These are phyloP conservation scores for Lecanicillium sp. DNA, from an alignment of 2,329 filamentous ascomycete species.

Conservation along the genomic window DNA sequence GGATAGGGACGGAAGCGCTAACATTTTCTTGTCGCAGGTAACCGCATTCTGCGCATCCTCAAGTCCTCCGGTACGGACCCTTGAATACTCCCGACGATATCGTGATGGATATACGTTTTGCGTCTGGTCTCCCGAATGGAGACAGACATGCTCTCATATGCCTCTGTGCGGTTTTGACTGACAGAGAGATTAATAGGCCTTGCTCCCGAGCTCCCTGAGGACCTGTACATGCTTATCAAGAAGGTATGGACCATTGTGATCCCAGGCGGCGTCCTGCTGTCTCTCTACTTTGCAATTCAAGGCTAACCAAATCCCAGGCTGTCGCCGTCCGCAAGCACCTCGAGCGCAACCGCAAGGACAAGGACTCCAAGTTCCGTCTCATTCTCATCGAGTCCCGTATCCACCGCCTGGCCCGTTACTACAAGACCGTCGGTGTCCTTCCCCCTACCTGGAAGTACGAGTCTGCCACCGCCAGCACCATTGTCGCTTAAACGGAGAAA, in stretches of 20 bases:
- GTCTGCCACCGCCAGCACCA: conserved; percentile 89
- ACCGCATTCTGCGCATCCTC: conserved; percentile 99
- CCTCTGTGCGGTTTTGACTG: conserved; percentile 91
- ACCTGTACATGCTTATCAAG: conserved; percentile 99
- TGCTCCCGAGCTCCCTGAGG: conserved; percentile 96
- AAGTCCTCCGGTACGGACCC: conserved; percentile 86
- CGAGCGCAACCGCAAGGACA: conserved; percentile 99
- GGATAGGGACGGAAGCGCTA: conserved; percentile 25
- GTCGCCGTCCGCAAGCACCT: conserved; percentile 99
- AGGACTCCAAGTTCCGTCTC: conserved; percentile 99
- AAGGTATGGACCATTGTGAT: conserved; percentile 65
- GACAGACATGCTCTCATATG: conserved; percentile 37
- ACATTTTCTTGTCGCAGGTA: conserved; percentile 56
- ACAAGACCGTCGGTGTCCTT: conserved; percentile 86
- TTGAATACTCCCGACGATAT: conserved; percentile 24
- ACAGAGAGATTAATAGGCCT: conserved; percentile 95
- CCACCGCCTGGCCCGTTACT: conserved; percentile 98
- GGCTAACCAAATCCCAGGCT: conserved; percentile 50
- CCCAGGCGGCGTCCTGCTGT: background rate
- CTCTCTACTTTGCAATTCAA: background rate
- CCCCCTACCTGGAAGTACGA: conserved; percentile 99
- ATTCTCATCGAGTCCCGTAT: conserved; percentile 99
- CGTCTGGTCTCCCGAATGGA: conserved; percentile 11
- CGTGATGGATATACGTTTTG: conserved; percentile 23
- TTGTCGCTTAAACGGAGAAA: conserved; percentile 68